Evolutionary conservation across 345 rosid genomes (phyloP), one percentile per base, ranked within the genome.

Genomic region (Angophora floribunda): DNA sequence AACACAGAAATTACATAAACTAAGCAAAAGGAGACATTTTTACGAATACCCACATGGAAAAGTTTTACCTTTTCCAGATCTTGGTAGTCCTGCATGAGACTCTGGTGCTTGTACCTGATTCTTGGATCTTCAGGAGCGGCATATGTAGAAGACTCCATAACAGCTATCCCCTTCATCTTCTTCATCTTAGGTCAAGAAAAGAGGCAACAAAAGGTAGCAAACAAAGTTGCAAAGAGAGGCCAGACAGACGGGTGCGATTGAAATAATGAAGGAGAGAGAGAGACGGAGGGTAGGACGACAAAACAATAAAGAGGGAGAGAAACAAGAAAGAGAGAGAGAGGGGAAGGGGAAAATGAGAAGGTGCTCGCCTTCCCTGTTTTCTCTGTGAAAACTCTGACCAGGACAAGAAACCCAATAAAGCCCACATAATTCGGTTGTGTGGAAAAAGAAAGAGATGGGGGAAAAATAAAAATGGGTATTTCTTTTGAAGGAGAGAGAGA

Each of bases 61-160:
- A 44, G 4, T 17, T 36, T 61, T 59, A 86, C 88, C 88, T 87
- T 87, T 50, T 86, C 59, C 86, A 89, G 90, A 79, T 89, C 90
- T 59, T 87, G 90, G 67, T 86, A 89, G 88, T 89, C 90, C 90
- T 89, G 90, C 86, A 89, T 61, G 87, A 89, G 90, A 86, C 84
- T 80, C 79, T 61, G 88, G 88, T 86, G 87, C 90, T 67, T 89
- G 52, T 86, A 55, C 90, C 87, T 87, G n/a, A 63, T 84, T 32
- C 63, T 85, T 0, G 63, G 88, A 86, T 89, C 88, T 65, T 89
- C 90, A 28, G 87, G 51, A 22, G 49, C 85, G 13, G 85, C 41
- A 86, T 85, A 84, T 45, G 89, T 85, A 51, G 85, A 85, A 21
- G 55, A 80, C 44, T 80, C 86, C 86, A 51, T 45, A 32, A 85